Percentiles rank a stretch among this genome's conserved stretches.
phyloP scores from a whole-genome alignment of 1,284 basidiomycete genomes.

The Coniferiporia sulphurascens region DNA sequence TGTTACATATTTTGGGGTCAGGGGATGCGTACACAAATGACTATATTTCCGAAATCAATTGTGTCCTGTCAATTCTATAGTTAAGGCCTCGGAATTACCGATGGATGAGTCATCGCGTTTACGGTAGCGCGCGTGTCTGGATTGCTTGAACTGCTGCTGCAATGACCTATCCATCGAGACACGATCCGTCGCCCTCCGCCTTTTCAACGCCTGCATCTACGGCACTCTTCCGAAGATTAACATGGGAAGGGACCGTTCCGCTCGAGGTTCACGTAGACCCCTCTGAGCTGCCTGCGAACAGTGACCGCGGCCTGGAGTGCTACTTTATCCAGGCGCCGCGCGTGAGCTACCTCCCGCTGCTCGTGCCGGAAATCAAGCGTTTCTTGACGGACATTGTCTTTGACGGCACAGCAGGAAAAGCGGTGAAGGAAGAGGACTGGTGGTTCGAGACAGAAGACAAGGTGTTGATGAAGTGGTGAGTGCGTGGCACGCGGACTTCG shows the following conservation, averaged over 20 bases:
- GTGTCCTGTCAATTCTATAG: too few species aligned
- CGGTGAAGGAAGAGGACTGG: conserved; percentile 82
- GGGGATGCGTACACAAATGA: too few species aligned
- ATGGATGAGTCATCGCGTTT: too few species aligned
- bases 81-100: too few species aligned
- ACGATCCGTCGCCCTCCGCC: conserved; percentile 39
- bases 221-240: conserved; percentile 72
- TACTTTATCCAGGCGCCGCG: conserved; percentile 85
- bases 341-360: conserved; percentile 86
- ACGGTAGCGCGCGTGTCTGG: too few species aligned
- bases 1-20: too few species aligned
- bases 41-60: too few species aligned
- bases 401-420: conserved; percentile 69
- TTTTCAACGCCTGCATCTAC: conserved; percentile 53
- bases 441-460: conserved; percentile 89
- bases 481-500: conserved; percentile 26
- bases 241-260: conserved; percentile 83
- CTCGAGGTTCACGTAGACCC: conserved; percentile 80
- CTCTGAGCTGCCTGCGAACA: conserved; percentile 81
- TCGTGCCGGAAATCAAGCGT: conserved; percentile 79
- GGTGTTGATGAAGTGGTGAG: conserved; percentile 75
- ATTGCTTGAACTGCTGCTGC: background rate
- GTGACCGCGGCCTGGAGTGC: conserved; percentile 80
- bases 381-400: conserved; percentile 88
- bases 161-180: conserved; percentile 40